A percentile compares a stretch with the other conserved stretches of the same genome.
Conservation (phyloP, 257 asterid genomes). For the Solanum bulbocastanum region DNA sequence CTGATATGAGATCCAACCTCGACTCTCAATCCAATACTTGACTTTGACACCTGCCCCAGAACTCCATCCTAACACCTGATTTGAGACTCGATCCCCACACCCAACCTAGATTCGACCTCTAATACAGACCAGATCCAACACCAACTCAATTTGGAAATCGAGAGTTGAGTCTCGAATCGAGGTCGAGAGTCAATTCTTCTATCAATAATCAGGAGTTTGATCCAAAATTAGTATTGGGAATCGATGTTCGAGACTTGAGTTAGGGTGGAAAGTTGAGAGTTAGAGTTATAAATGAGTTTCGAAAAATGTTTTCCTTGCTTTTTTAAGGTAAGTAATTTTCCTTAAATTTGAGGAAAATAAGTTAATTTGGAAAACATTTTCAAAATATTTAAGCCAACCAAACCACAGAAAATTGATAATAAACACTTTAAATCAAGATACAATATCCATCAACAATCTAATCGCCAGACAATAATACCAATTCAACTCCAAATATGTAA, state of each 20-base stretch:
- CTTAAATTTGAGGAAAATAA: background rate
- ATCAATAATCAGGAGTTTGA: too few relatives aligned
- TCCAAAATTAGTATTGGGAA: background rate
- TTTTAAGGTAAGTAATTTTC: background rate
- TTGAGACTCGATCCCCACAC: background rate
- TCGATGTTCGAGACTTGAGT: background rate
- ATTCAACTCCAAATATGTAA: background rate
- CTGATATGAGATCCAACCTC: background rate
- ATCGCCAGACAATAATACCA: background rate
- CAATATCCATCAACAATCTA: background rate
- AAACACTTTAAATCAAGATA: background rate
- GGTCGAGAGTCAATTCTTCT: background rate
- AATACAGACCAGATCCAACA: background rate
- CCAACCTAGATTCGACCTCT: background rate
- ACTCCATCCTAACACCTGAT: background rate
- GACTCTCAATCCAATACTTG: background rate
- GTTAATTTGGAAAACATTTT: background rate
- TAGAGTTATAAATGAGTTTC: background rate
- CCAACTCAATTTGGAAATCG: background rate
- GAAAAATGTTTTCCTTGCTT: background rate
- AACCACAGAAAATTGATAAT: too few relatives aligned
- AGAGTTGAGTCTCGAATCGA: background rate
- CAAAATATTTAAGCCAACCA: too few relatives aligned
- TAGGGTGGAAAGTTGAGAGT: background rate
- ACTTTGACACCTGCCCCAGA: background rate